Base-by-base conservation (phyloP, 2,329 filamentous ascomycete genomes). In the Aspergillus bombycis region DNA sequence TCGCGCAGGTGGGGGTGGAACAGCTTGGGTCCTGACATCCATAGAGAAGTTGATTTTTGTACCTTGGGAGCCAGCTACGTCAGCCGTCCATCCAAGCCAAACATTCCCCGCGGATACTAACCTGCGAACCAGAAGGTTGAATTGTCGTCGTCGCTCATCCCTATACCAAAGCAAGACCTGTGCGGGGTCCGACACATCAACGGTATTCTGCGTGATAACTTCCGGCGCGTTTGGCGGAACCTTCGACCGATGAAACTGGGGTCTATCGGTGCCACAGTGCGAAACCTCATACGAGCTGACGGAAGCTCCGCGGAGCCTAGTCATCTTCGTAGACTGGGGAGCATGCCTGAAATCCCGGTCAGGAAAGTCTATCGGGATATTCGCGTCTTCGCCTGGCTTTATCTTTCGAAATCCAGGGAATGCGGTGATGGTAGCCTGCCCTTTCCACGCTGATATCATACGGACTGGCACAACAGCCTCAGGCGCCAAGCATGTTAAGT, bases 21-120 rank as follows among this genome's bases (percentile, higher is more conserved):
- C 93, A 97, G 58, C 84, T 81, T 59, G 84, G 80, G 67, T 86
- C 86, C 65, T 87, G 87, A 75, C 93, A 97, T 67, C 93, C 93
- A 68, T 91, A 86, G 62, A 93, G 87, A n/a, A 97, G 86, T 78
- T 97, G 93, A 38, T 86, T 82, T 57, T 94, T 88, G 74, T 91
- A 96, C 71, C 91, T 94, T 58, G 21, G 21, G 7, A 43, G 43
- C 41, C 23, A 53, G 36, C 45, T 36, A 52, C 32, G 58, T 66
- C 64, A 65, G 62, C 46, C 60, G 55, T 58, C 48, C 28, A 32
- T n/a, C 10, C 28, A 32, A 12, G 16, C 8, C 28, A 26, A 32
- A 50, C 23, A 41, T 32, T 26, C 36, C 34, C 36, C 36, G 23
- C 43, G 4, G n/a, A 45, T 57, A 75, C 84, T 68, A 74, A 91